phyloP scores from a whole-genome alignment of 108 stramenopile genomes.

The Aurantiochytrium sp. region DNA sequence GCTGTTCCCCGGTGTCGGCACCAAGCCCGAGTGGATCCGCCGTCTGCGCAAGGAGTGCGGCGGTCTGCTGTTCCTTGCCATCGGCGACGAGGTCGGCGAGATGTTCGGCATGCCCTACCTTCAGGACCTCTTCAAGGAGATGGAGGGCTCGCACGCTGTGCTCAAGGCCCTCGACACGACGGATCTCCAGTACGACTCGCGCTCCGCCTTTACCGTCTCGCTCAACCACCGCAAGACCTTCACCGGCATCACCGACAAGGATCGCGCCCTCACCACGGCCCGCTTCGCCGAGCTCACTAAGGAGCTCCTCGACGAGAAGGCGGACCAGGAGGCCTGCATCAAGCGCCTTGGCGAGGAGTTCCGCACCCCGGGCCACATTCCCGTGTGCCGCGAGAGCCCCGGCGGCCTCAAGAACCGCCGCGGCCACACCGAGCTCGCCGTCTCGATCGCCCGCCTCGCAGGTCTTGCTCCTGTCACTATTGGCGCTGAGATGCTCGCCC shows the following conservation, averaged over 20 bases:
- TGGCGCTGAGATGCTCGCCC: background rate
- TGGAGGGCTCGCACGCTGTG: background rate
- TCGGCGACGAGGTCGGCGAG: conserved; percentile 13
- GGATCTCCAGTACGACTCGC: background rate
- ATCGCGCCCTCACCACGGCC: background rate
- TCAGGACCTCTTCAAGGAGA: conserved; percentile 3
- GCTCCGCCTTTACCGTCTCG: background rate
- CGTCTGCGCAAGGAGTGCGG: background rate
- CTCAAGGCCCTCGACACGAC: background rate
- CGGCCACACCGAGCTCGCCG: conserved; percentile 2
- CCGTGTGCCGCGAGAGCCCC: background rate
- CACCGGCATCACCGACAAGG: conserved; percentile 10
- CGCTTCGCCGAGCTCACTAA: conserved; percentile 3
- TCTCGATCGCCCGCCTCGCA: background rate
- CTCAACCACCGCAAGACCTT: conserved; percentile 13
- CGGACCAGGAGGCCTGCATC: background rate
- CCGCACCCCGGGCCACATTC: conserved; percentile 12
- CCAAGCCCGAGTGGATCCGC: background rate
- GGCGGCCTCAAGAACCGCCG: background rate
- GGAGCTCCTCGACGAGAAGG: background rate
- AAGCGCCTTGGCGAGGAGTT: background rate
- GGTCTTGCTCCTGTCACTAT: background rate
- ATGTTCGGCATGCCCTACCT: conserved; percentile 18
- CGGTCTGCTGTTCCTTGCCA: background rate
- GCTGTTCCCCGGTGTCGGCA: background rate